Percentiles rank a stretch among this genome's conserved stretches.
Conservation (phyloP, 1,284 basidiomycete species). For the Heterobasidion parviporum region DNA sequence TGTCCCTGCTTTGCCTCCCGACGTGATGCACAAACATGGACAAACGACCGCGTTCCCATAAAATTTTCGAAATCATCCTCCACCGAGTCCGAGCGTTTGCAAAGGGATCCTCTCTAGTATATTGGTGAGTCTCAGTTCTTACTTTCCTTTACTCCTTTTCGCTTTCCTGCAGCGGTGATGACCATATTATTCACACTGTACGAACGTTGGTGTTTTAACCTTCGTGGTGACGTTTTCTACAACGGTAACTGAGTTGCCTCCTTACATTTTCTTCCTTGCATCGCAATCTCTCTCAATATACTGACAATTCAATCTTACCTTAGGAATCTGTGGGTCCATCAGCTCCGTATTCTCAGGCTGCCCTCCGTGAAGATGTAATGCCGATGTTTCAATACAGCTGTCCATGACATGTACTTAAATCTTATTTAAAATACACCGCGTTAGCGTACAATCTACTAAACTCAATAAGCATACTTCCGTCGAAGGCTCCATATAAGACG, state of each 20-base stretch:
- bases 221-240: slow-evolving; percentile 33
- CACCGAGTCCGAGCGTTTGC: no score
- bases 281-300: background rate
- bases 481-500: slow-evolving; percentile 2
- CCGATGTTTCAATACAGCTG: no score
- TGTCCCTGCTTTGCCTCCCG: background rate
- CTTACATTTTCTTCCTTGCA: background rate
- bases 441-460: no score
- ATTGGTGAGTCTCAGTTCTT: background rate
- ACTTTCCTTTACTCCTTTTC: background rate
- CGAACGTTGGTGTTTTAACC: slow-evolving; percentile 28
- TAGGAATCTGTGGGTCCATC: no score
- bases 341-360: no score
- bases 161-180: slow-evolving; percentile 24
- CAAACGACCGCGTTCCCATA: background rate
- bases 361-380: no score
- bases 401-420: no score
- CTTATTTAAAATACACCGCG: no score
- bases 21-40: background rate
- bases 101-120: no score
- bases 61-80: no score
- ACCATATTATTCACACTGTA: slow-evolving; percentile 41
- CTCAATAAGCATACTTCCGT: no score
- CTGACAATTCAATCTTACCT: no score
- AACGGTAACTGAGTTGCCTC: slow-evolving; percentile 52